Evolutionary conservation across 768 basidiomycete species (phyloP).

Genomic region (Cytidiella melzeri): DNA sequence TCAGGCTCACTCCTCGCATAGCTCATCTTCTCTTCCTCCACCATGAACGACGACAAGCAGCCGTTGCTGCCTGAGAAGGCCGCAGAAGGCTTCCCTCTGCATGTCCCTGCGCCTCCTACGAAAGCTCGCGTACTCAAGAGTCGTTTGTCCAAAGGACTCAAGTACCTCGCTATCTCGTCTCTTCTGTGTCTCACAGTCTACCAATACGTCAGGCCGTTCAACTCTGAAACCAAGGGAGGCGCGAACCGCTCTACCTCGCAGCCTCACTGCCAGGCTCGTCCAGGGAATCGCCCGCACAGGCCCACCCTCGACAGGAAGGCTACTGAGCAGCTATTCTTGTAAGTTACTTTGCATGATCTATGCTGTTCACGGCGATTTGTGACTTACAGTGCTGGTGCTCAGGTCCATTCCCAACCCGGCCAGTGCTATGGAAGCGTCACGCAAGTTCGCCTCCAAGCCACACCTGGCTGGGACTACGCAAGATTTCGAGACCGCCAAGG

Average conservation of each 20-base stretch:
- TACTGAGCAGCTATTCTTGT: slow-evolving; percentile 43
- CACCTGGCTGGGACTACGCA: slow-evolving; percentile 55
- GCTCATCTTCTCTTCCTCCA: not conserved
- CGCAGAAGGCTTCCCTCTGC: slow-evolving; percentile 6
- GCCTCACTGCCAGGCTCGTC: slow-evolving; percentile 1
- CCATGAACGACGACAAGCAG: slow-evolving; percentile 8
- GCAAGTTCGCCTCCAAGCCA: slow-evolving; percentile 45
- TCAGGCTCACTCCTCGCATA: too few species aligned
- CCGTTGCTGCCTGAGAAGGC: slow-evolving; percentile 4
- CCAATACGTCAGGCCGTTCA: slow-evolving; percentile 5
- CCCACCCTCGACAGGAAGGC: slow-evolving; percentile 26
- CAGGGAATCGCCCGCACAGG: slow-evolving; percentile 10
- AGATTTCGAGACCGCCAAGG: slow-evolving; percentile 57
- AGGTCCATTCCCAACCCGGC: slow-evolving; percentile 48
- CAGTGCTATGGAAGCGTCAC: slow-evolving; percentile 46
- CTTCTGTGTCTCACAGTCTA: not conserved
- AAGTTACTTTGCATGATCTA: slow-evolving; percentile 13
- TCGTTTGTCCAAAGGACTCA: not conserved
- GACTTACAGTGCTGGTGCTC: not conserved
- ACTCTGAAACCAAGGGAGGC: too few species aligned
- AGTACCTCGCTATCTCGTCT: not conserved
- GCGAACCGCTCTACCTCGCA: too few species aligned
- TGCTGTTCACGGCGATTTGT: not conserved
- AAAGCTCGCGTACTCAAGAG: not conserved
- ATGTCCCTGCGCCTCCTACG: slow-evolving; percentile 2